Evolutionary conservation across 148 eudicot genomes (phyloP).

Genomic region (Arctostaphylos glauca): DNA sequence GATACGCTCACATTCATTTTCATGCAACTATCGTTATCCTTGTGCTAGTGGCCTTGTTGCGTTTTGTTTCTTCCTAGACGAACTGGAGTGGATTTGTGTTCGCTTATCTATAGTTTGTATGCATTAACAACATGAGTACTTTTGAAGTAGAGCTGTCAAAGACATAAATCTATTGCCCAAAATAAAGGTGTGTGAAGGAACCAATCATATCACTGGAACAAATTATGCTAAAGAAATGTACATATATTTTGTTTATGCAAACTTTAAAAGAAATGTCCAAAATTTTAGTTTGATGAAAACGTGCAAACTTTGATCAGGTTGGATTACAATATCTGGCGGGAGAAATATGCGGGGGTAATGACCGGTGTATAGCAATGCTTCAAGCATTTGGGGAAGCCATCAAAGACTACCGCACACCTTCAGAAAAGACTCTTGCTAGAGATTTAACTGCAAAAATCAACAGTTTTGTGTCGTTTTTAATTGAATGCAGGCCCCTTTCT

Average conservation of each 20-base stretch:
- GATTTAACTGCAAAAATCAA: constrained; percentile 75
- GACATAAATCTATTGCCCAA: not conserved
- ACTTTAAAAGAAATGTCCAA: no score
- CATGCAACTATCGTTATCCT: not conserved
- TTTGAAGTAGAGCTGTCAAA: not conserved
- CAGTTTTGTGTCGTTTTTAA: constrained; percentile 68
- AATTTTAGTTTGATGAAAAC: not conserved
- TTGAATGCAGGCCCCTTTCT: constrained; percentile 85
- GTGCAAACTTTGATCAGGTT: constrained; percentile 47
- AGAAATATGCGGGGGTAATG: constrained; percentile 60
- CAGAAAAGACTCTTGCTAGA: constrained; percentile 60
- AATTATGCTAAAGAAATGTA: not conserved
- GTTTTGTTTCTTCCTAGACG: not conserved
- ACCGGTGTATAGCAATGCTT: constrained; percentile 87
- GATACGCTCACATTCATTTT: not conserved
- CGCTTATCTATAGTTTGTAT: not conserved
- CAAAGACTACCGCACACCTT: constrained; percentile 70
- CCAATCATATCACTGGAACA: not conserved
- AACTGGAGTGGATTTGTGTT: not conserved
- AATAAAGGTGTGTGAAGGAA: not conserved
- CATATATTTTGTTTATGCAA: no score
- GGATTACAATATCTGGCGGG: constrained; percentile 73
- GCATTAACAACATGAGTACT: not conserved
- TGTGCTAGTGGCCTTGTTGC: not conserved
- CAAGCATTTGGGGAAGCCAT: constrained; percentile 77